phyloP scores from a whole-genome alignment of 768 basidiomycete species.

The Psilocybe sp. region DNA sequence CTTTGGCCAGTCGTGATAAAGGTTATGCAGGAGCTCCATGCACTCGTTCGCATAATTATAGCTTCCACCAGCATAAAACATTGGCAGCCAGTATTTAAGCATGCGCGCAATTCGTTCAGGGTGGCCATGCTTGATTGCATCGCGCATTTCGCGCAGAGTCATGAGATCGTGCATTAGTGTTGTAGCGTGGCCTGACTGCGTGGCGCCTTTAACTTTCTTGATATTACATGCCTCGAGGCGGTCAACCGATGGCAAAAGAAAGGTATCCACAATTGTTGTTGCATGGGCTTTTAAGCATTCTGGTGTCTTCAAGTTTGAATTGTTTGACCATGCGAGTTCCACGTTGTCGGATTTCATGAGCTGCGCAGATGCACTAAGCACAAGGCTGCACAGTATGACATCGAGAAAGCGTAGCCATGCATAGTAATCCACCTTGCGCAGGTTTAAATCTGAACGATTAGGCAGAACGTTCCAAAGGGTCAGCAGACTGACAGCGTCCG shows the following conservation, averaged over 20 bases:
- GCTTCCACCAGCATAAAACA: slow-evolving; percentile 17
- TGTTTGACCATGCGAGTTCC: background rate
- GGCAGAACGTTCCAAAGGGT: slow-evolving; percentile 3
- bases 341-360: background rate
- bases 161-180: slow-evolving; percentile 14
- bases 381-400: slow-evolving; percentile 3
- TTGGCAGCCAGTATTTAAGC: slow-evolving; percentile 19
- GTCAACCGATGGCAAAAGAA: background rate
- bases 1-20: slow-evolving; percentile 18
- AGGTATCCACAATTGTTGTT: slow-evolving; percentile 3
- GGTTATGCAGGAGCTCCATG: slow-evolving; percentile 23
- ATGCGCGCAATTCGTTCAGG: slow-evolving; percentile 11
- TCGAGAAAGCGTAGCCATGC: slow-evolving; percentile 15
- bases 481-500: slow-evolving; percentile 8
- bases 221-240: slow-evolving; percentile 4
- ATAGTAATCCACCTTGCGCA: slow-evolving; percentile 15
- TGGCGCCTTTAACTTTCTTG: slow-evolving; percentile 5
- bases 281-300: background rate
- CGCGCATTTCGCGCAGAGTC: slow-evolving; percentile 16
- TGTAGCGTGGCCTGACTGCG: background rate
- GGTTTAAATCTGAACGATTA: slow-evolving; percentile 7
- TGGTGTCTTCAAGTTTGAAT: background rate
- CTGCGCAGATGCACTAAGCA: background rate
- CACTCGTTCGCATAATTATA: slow-evolving; percentile 22
- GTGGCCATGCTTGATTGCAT: slow-evolving; percentile 19